These are phyloP conservation scores for Amanita molliuscula DNA, from an alignment of 768 basidiomycete species.

Conservation along the genomic window DNA sequence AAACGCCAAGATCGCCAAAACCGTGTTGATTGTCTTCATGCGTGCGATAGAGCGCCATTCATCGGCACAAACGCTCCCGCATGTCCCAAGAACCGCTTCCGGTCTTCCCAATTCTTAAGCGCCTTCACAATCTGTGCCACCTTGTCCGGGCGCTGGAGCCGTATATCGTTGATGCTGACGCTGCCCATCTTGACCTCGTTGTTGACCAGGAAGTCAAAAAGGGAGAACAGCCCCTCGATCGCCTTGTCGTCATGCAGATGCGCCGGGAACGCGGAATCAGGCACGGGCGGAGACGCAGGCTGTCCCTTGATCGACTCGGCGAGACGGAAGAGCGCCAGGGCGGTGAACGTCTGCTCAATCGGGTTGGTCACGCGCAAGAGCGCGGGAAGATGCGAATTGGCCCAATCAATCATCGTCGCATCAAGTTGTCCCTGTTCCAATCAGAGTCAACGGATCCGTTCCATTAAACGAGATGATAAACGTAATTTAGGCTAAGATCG, in stretches of 20 bases:
- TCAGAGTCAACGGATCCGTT: neutral
- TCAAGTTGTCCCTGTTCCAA: slow-evolving; percentile 26
- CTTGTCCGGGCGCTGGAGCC: slow-evolving; percentile 74
- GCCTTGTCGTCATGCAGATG: slow-evolving; percentile 61
- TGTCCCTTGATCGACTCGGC: slow-evolving; percentile 72
- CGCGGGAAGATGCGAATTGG: slow-evolving; percentile 72
- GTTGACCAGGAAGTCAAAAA: slow-evolving; percentile 90
- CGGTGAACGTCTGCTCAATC: slow-evolving; percentile 39
- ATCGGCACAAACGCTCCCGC: neutral
- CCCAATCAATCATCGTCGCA: slow-evolving; percentile 69
- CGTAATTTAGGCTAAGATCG: slow-evolving; percentile 3
- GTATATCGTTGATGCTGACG: slow-evolving; percentile 89
- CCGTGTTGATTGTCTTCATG: too few species aligned
- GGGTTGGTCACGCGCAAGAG: slow-evolving; percentile 45
- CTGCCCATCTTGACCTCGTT: slow-evolving; percentile 87
- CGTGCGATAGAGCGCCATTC: too few species aligned
- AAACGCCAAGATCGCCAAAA: too few species aligned
- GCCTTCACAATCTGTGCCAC: slow-evolving; percentile 71
- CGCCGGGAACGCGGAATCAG: slow-evolving; percentile 68
- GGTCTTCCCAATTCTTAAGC: slow-evolving; percentile 75
- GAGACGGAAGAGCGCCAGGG: slow-evolving; percentile 74
- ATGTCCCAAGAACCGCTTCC: slow-evolving; percentile 37
- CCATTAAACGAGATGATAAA: slow-evolving; percentile 2
- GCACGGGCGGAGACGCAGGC: slow-evolving; percentile 58
- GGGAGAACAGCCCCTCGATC: slow-evolving; percentile 74